Conservation (phyloP, 2,329 filamentous ascomycete genomes). For the Alternaria burnsii region DNA sequence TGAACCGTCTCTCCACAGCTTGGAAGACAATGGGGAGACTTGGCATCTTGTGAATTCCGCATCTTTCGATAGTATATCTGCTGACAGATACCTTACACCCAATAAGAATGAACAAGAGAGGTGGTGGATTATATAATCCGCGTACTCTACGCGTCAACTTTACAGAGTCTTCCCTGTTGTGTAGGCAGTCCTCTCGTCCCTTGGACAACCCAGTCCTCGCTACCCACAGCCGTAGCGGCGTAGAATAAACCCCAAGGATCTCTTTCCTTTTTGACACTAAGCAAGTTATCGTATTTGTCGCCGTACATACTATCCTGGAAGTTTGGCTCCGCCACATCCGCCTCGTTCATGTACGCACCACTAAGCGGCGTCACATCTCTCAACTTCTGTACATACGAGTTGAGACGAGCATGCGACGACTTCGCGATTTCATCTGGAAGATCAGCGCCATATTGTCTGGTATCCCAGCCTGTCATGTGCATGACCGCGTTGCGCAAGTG, state of each 20-base stretch:
- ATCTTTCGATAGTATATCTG: too few relatives aligned
- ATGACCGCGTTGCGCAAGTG: conserved; percentile 34
- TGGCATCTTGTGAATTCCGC: too few relatives aligned
- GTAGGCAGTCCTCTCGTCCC: background rate
- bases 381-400: conserved; percentile 34
- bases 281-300: background rate
- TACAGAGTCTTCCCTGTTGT: too few relatives aligned
- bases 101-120: too few relatives aligned
- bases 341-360: conserved; percentile 51
- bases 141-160: too few relatives aligned
- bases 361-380: conserved; percentile 33
- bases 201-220: background rate
- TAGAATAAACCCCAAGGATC: background rate
- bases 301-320: background rate
- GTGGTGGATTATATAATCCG: too few relatives aligned
- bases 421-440: conserved; percentile 31
- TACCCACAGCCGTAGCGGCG: background rate
- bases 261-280: background rate
- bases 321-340: conserved; percentile 31
- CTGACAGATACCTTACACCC: too few relatives aligned
- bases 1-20: too few relatives aligned
- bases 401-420: conserved; percentile 30
- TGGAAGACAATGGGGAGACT: too few relatives aligned
- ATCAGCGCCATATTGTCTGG: conserved; percentile 26
- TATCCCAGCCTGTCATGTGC: conserved; percentile 41